These are phyloP conservation scores for Lactarius sanguifluus DNA, from an alignment of 768 basidiomycete genomes.

Conservation along the genomic window DNA sequence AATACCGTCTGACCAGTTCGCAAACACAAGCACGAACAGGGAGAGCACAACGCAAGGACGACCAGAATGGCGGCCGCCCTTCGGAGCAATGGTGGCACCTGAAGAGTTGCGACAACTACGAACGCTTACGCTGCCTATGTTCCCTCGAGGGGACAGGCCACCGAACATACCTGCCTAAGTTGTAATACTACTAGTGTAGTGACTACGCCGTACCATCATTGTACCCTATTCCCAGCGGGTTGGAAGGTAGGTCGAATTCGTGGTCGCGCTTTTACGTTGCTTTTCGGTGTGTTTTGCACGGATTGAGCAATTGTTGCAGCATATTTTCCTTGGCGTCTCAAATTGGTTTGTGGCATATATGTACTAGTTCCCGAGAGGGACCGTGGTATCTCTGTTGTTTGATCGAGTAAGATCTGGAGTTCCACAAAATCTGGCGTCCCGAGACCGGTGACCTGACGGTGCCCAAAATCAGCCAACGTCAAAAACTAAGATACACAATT, in stretches of 20 bases:
- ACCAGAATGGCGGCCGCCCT: neutral
- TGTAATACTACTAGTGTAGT: neutral
- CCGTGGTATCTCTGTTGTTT: no score
- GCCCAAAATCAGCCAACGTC: neutral
- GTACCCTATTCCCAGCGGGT: no score
- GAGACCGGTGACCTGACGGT: neutral
- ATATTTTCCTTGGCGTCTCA: no score
- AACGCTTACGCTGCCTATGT: slow-evolving; percentile 3
- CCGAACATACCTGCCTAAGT: no score
- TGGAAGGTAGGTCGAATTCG: no score
- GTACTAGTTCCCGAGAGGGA: no score
- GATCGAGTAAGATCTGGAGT: neutral
- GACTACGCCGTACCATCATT: neutral
- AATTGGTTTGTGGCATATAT: no score
- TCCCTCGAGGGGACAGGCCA: neutral
- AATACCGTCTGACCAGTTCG: neutral
- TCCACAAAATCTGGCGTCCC: neutral
- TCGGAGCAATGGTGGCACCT: slow-evolving; percentile 7
- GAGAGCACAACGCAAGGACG: neutral
- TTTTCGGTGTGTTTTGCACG: no score
- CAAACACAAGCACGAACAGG: no score
- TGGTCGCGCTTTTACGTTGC: no score
- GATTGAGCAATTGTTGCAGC: no score
- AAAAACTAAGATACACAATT: neutral
- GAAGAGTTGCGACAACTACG: neutral